Percentiles rank a stretch among this genome's conserved stretches.
Conservation (phyloP, 371 early-diverging fungal species). For the Mortierella sp. region DNA sequence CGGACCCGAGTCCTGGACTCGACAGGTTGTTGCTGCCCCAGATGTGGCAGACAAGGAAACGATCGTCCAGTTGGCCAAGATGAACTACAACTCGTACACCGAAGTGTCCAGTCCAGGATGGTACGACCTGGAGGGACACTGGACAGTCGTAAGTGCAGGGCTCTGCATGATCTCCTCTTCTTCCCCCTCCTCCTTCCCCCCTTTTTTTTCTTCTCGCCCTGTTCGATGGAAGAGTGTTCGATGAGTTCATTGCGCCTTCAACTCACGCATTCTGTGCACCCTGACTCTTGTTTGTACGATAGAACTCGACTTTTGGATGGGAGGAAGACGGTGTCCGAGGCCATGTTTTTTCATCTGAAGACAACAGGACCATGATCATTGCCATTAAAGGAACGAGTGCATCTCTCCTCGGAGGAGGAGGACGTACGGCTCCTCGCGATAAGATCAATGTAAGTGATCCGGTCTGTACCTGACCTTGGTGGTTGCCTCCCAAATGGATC, state of each 20-base stretch:
- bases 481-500: not conserved
- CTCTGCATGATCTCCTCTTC: not conserved
- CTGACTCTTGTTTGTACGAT: constrained; percentile 4
- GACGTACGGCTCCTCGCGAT: constrained; percentile 81
- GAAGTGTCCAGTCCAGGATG: constrained; percentile 39
- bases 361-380: constrained; percentile 76
- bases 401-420: constrained; percentile 75
- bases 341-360: constrained; percentile 81
- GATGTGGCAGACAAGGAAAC: constrained; percentile 48
- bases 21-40: constrained; percentile 25
- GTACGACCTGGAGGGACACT: constrained; percentile 48
- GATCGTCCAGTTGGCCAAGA: constrained; percentile 45
- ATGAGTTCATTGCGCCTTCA: not conserved
- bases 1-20: constrained; percentile 35
- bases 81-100: constrained; percentile 55
- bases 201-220: not conserved
- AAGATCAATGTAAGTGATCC: constrained; percentile 76
- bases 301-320: constrained; percentile 90
- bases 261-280: not conserved
- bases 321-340: constrained; percentile 86
- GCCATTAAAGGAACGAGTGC: constrained; percentile 93
- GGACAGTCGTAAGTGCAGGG: constrained; percentile 25
- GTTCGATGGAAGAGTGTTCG: too few species aligned
- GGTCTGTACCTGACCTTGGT: not conserved
- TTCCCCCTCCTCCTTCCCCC: not conserved